A percentile compares a stretch with the other conserved stretches of the same genome.
phyloP scores from a whole-genome alignment of 805 yeast species.

The Candida awuae region DNA sequence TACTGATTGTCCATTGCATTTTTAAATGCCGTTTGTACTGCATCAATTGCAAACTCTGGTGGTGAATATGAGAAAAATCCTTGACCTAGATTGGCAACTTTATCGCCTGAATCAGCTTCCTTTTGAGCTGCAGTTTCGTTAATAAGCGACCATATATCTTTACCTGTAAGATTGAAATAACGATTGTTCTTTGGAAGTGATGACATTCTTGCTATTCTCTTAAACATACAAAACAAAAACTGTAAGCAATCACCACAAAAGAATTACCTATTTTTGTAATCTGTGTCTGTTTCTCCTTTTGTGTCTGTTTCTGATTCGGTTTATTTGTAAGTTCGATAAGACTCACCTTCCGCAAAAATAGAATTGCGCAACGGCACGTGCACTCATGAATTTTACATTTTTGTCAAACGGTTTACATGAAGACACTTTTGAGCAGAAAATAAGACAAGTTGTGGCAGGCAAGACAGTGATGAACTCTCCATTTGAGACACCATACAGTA shows the following conservation, averaged over 20 bases:
- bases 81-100: slow-evolving; percentile 86
- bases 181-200: slow-evolving; percentile 46
- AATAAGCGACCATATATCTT: slow-evolving; percentile 92
- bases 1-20: slow-evolving; percentile 80
- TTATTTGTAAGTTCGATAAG: no score
- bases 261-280: no score
- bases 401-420: background rate
- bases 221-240: no score
- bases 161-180: slow-evolving; percentile 62
- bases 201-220: slow-evolving; percentile 11
- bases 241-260: no score
- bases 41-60: slow-evolving; percentile 83
- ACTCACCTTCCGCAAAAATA: background rate
- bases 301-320: background rate
- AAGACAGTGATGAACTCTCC: slow-evolving; percentile 5
- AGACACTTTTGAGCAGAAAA: background rate
- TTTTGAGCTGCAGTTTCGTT: slow-evolving; percentile 92
- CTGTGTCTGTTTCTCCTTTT: background rate
- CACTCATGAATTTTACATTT: background rate
- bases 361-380: background rate
- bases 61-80: slow-evolving; percentile 97
- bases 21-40: slow-evolving; percentile 69
- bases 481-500: slow-evolving; percentile 3
- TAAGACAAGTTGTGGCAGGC: background rate
- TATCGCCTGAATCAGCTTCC: slow-evolving; percentile 57